Conservation (phyloP, 1,284 basidiomycete species). For the Moniliophthora roreri region DNA sequence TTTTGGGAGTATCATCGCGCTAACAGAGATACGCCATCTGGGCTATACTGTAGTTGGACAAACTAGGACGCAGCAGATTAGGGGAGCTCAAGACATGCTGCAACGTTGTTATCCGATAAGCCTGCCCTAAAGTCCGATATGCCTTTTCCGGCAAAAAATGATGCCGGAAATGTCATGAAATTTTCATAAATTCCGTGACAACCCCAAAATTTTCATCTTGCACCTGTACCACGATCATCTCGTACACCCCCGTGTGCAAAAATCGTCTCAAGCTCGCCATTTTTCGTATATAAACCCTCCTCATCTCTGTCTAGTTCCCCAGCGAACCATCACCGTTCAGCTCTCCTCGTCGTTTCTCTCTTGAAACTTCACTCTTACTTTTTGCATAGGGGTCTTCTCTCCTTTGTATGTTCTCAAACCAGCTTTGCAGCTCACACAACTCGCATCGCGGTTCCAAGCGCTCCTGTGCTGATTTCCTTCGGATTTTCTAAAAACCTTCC, state of each 20-base stretch:
- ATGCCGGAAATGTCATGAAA: too few species aligned
- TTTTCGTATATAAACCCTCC: neutral
- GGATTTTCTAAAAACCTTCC: constrained; percentile 43
- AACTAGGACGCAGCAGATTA: too few species aligned
- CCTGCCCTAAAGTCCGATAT: too few species aligned
- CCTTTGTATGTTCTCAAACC: constrained; percentile 86
- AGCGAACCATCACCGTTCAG: neutral
- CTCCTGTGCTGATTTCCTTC: constrained; percentile 61
- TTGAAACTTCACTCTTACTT: neutral
- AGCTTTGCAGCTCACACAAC: constrained; percentile 79
- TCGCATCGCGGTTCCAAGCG: constrained; percentile 75
- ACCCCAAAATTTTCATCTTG: neutral
- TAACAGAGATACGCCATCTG: neutral
- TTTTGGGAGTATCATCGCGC: too few species aligned
- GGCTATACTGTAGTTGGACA: too few species aligned
- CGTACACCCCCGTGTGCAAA: neutral
- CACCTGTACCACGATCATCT: constrained; percentile 2
- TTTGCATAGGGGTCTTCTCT: constrained; percentile 25
- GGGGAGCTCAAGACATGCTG: too few species aligned
- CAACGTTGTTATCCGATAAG: too few species aligned
- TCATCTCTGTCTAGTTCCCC: neutral
- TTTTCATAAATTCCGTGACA: neutral
- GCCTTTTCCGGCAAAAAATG: too few species aligned
- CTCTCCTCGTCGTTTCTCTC: neutral
- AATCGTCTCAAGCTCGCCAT: too few species aligned